These are phyloP conservation scores for Thelonectria olida DNA, from an alignment of 2,329 filamentous ascomycete species.

Conservation along the genomic window DNA sequence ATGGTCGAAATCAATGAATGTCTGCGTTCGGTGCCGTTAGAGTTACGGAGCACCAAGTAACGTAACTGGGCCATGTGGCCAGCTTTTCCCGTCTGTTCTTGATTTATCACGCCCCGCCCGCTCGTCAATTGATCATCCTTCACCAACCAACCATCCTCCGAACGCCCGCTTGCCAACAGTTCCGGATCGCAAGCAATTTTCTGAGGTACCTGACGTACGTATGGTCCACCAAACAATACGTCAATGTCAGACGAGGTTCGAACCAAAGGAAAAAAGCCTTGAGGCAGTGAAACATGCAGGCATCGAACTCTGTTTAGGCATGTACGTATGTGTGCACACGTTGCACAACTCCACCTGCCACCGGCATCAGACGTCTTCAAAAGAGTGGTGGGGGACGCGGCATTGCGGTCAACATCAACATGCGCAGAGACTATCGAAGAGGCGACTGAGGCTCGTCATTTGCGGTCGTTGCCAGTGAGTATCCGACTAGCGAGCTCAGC, in stretches of 20 bases:
- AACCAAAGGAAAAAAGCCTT: not conserved
- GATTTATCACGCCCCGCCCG: not conserved
- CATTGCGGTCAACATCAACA: slow-evolving; percentile 11
- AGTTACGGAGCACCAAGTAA: not conserved
- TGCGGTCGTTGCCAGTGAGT: not conserved
- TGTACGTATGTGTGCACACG: not conserved
- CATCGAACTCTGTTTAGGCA: too few species aligned
- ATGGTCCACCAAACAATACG: slow-evolving; percentile 2
- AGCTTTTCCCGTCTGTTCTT: slow-evolving; percentile 2
- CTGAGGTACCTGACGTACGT: not conserved
- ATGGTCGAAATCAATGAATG: not conserved
- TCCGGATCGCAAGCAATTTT: not conserved
- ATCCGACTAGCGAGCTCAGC: slow-evolving; percentile 14
- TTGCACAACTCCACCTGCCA: slow-evolving; percentile 8
- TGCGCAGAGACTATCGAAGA: slow-evolving; percentile 3
- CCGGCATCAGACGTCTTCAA: slow-evolving; percentile 4
- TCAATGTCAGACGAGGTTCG: slow-evolving; percentile 1
- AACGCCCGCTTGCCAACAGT: not conserved
- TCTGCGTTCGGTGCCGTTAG: not conserved
- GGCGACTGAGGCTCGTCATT: not conserved
- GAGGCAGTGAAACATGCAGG: not conserved
- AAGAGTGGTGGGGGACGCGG: slow-evolving; percentile 4
- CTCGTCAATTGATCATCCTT: not conserved
- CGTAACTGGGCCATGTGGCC: not conserved
- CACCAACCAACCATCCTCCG: slow-evolving; percentile 7